A percentile compares a stretch with the other conserved stretches of the same genome.
Evolutionary conservation across 73 alveolate genomes (phyloP).

Genomic region (Tetrahymena thermophila): DNA sequence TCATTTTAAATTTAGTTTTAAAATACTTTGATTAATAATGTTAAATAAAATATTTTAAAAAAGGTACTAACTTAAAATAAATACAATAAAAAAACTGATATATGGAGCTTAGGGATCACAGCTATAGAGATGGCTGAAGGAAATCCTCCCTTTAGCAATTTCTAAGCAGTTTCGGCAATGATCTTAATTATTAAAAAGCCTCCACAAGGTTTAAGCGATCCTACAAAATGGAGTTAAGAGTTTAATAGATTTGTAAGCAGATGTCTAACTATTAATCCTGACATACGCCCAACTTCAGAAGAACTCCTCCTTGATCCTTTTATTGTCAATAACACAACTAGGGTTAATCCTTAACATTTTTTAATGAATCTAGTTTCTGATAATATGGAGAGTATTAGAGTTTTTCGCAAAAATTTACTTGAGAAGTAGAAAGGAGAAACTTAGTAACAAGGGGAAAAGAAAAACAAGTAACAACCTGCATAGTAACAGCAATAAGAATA

Average conservation of each 20-base stretch:
- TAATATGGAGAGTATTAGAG: slow-evolving; percentile 16
- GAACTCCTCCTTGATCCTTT: slow-evolving; percentile 86
- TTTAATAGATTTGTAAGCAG: slow-evolving; percentile 82
- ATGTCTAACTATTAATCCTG: slow-evolving; percentile 88
- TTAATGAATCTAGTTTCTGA: background rate
- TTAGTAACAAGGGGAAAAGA: background rate
- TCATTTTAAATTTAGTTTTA: too few relatives aligned
- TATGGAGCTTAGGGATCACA: slow-evolving; percentile 94
- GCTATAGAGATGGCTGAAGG: slow-evolving; percentile 97
- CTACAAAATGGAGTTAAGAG: slow-evolving; percentile 84
- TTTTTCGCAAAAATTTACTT: slow-evolving; percentile 4
- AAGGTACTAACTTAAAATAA: slow-evolving; percentile 31
- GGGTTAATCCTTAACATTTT: background rate
- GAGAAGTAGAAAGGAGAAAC: background rate
- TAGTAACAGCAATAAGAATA: background rate
- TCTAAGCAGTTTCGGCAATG: slow-evolving; percentile 86
- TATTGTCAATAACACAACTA: background rate
- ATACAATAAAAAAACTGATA: slow-evolving; percentile 90
- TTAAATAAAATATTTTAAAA: background rate
- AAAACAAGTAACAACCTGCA: background rate
- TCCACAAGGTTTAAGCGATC: slow-evolving; percentile 77
- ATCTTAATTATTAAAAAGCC: slow-evolving; percentile 79
- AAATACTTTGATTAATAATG: too few relatives aligned
- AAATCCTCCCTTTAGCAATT: slow-evolving; percentile 94
- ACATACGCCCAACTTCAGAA: slow-evolving; percentile 89